Evolutionary conservation across 257 asterid genomes (phyloP).

Genomic region (Solanum pennellii): DNA sequence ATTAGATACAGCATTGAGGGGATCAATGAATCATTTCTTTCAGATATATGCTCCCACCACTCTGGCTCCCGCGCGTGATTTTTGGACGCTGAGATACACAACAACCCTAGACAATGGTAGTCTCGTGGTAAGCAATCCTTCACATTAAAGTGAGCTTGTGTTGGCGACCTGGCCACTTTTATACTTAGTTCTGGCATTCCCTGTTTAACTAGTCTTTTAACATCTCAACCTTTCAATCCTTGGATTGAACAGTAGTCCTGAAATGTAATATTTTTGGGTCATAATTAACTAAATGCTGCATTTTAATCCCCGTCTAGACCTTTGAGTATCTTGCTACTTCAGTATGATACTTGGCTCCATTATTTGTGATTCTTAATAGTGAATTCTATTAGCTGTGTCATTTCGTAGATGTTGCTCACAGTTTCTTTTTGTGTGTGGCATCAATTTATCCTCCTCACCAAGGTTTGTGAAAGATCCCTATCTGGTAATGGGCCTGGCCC

Average conservation of each 20-base stretch:
- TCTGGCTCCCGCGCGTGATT: conserved; percentile 92
- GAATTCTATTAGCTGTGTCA: background rate
- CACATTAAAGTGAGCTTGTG: background rate
- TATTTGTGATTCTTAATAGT: background rate
- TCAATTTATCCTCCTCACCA: background rate
- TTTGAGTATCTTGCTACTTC: background rate
- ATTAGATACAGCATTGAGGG: background rate
- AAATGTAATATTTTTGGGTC: background rate
- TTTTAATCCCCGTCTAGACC: background rate
- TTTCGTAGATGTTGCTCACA: background rate
- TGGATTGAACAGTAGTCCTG: background rate
- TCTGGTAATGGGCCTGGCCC: conserved; percentile 94
- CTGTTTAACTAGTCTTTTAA: background rate
- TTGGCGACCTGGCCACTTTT: background rate
- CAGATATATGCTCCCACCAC: conserved; percentile 95
- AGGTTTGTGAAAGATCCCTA: conserved; percentile 93
- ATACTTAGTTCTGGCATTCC: background rate
- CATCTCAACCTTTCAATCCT: background rate
- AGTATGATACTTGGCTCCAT: background rate
- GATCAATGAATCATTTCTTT: conserved; percentile 4
- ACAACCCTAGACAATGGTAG: conserved; percentile 87
- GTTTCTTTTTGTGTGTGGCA: background rate
- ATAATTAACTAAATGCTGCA: background rate
- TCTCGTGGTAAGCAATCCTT: conserved; percentile 59
- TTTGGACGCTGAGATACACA: conserved; percentile 97